Conservation (phyloP, 1,284 basidiomycete genomes). For the Sanguinoderma infundibulare region DNA sequence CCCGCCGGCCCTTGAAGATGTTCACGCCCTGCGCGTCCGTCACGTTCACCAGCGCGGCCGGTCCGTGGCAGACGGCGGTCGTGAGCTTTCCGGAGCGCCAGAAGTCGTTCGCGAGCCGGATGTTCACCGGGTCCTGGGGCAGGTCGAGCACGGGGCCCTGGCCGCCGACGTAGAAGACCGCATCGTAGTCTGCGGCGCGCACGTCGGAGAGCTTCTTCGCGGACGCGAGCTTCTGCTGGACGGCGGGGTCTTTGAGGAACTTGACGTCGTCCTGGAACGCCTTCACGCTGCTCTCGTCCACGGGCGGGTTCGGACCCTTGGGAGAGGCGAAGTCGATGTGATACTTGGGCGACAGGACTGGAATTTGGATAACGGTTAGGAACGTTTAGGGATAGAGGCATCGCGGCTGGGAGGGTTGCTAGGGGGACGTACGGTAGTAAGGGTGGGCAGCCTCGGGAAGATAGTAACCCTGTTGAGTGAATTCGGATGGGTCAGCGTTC, state of each 20-base stretch:
- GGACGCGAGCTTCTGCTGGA: constrained; percentile 59
- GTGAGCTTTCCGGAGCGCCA: constrained; percentile 62
- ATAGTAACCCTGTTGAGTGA: constrained; percentile 62
- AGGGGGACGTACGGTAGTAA: constrained; percentile 52
- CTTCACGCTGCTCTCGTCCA: constrained; percentile 66
- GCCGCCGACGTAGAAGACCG: constrained; percentile 80
- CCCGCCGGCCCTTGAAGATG: constrained; percentile 63
- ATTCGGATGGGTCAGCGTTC: background rate
- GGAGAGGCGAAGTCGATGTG: constrained; percentile 76
- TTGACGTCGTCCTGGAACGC: constrained; percentile 60
- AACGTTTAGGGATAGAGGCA: background rate
- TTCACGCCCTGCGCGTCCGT: constrained; percentile 59
- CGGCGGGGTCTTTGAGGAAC: constrained; percentile 66
- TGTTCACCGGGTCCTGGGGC: constrained; percentile 59
- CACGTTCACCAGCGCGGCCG: constrained; percentile 61
- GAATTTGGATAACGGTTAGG: background rate
- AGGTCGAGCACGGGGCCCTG: constrained; percentile 78
- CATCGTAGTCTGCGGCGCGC: constrained; percentile 65
- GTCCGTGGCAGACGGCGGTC: constrained; percentile 76
- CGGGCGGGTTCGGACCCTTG: constrained; percentile 73
- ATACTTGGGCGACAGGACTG: constrained; percentile 55
- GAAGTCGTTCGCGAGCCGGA: constrained; percentile 61
- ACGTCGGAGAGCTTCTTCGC: constrained; percentile 69
- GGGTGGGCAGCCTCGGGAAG: constrained; percentile 82
- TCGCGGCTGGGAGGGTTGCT: background rate